Evolutionary conservation across 345 rosid genomes (phyloP), one percentile per base, ranked within the genome.

Genomic region (Eucalyptus rudis): DNA sequence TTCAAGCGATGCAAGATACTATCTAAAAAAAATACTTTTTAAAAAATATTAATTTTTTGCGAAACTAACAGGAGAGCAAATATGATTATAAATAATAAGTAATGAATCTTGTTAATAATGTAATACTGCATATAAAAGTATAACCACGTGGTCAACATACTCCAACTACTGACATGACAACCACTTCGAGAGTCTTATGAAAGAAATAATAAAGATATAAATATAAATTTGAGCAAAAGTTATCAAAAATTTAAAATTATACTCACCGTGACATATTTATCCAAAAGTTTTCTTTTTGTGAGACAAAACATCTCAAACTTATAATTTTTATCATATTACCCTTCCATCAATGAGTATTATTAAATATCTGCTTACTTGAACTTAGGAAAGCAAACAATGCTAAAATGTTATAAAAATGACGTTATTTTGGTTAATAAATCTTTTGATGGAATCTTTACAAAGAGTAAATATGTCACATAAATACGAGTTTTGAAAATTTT

Each of bases 321-420:
- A 13, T 9, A 56, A 56, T 22, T 24, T 7, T 9, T 56, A 29
- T 56, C 29, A 24, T 10, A 56, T 56, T 2, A 56, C 62, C 29
- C 62, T 56, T 10, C 0, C 1, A 1, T 56, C 29, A 24, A 24
- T 56, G 29, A 56, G 62, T 10, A 56, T 56, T 56, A 1, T 52
- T 52, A 52, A 20, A 52, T 20, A 3, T 52, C 5, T 52, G 2
- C 58, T 52, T 52, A 52, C 25, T 7, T 52, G 58, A 29, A 56
- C 62, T 56, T 3, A 56, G 0, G 13, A 56, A 56, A 22, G 62
- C 62, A 24, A 56, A 22, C 8, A 10, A 24, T 24, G 3, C 4
- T 29, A 0, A 56, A 56, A 6, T 56, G 29, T 5, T 56, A 56
- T 56, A 2, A 56, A 56, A 56, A 0, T 1, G 0, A 2, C 5